Evolutionary conservation across 352 stramenopile genomes (phyloP), one percentile per base, ranked within the genome.

Genomic region (Globisporangium ultimum): DNA sequence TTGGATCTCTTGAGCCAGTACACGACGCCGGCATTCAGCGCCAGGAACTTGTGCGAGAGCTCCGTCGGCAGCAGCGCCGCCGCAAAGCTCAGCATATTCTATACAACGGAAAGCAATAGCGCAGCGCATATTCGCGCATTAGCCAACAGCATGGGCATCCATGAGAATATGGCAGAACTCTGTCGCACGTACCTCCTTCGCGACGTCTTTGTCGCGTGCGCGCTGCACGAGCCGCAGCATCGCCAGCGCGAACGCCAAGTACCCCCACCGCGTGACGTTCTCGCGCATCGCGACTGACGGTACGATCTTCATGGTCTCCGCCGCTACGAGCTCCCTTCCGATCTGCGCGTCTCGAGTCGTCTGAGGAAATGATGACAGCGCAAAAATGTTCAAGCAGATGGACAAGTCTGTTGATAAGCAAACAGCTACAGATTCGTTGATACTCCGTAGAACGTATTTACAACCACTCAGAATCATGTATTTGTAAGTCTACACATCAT

Each of bases 61-160:
- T 86, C 76, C 4, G 73, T 76, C 18, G 76, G 76, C 52, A 83
- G 48, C 53, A 86, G 48, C 40, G 77, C 73, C 20, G 68, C 66
- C 20, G 80, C 80, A 66, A 89, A 84, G n/a, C 70, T 76, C 47
- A 88, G 24, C 59, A 80, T 64, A 34, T 78, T 81, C 66, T 80
- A 48, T 45, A 45, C 17, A 36, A 36, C 0, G 3, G 7, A 6
- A 36, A 36, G 1, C 28, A 10, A 36, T 36, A 36, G 28, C 28
- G 12, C 40, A 45, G 2, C 42, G 53, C n/a, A n/a, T n/a, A n/a
- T n/a, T 28, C 24, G 15, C 21, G 61, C 40, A 45, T 15, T 8
- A 45, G 13, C 12, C 40, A 43, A 17, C 38, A 20, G 18, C 22
- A 2, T 38, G 22, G 48, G 21, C 5, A 17, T 21, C 15, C n/a